phyloP scores from a whole-genome alignment of 169 alveolate species.

The Theileria parva region DNA sequence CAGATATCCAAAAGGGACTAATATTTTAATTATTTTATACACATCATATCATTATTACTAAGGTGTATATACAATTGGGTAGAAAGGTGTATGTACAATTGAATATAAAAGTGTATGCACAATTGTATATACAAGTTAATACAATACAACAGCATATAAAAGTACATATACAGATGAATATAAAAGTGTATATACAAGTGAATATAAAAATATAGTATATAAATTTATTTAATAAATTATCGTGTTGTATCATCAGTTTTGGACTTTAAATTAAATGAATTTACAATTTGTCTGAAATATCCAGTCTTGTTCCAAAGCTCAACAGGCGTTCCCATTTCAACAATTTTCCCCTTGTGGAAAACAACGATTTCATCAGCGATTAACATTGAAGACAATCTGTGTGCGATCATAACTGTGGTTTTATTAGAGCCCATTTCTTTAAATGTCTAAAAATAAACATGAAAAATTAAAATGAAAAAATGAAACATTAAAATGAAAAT shows the following conservation, averaged over 20 bases:
- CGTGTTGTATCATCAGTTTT: conserved; percentile 19
- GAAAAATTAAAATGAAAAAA: neutral
- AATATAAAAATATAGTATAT: neutral
- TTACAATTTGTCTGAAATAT: conserved; percentile 65
- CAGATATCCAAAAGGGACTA: conserved; percentile 17
- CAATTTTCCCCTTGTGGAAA: conserved; percentile 82
- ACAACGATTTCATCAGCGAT: conserved; percentile 83
- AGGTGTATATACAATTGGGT: neutral
- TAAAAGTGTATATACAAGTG: neutral
- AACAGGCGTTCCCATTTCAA: conserved; percentile 86
- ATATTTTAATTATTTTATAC: neutral
- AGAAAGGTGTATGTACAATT: neutral
- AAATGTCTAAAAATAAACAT: conserved; percentile 36
- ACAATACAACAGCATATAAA: neutral
- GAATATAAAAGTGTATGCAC: neutral
- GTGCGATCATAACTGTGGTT: conserved; percentile 89
- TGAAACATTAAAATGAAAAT: neutral
- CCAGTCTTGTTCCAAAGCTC: conserved; percentile 65
- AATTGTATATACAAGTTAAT: neutral
- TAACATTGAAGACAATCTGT: conserved; percentile 85
- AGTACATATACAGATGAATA: neutral
- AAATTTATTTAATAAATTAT: neutral
- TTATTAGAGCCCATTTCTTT: conserved; percentile 69
- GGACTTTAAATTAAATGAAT: conserved; percentile 67
- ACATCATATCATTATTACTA: neutral